Percentiles rank a stretch among this genome's conserved stretches.
Evolutionary conservation across 2,329 filamentous ascomycete species (phyloP).

Genomic region (Trichoderma gracile): DNA sequence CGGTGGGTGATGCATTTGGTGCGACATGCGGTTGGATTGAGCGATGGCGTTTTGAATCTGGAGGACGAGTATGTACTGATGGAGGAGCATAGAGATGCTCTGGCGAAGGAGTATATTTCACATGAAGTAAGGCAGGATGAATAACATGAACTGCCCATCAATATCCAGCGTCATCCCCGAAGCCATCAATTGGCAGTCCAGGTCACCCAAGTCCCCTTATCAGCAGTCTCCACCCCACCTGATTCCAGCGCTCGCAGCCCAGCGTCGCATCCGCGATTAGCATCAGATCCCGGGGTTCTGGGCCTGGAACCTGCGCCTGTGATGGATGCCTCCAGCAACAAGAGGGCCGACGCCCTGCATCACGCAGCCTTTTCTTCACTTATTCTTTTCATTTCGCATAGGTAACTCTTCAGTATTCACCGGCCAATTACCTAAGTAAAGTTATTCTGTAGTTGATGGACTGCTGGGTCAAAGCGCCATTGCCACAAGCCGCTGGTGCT

Average conservation of each 20-base stretch:
- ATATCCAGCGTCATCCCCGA: background rate
- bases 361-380: background rate
- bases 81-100: background rate
- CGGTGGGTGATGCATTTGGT: background rate
- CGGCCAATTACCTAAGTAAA: too few species aligned
- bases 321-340: background rate
- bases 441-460: too few species aligned
- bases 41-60: background rate
- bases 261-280: constrained; percentile 23
- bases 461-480: too few species aligned
- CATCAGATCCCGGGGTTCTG: constrained; percentile 11
- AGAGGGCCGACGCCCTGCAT: background rate
- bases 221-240: constrained; percentile 18
- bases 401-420: too few species aligned
- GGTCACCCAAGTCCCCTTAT: too few species aligned
- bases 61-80: background rate
- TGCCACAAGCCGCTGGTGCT: too few species aligned
- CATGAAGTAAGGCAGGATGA: background rate
- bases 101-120: too few species aligned
- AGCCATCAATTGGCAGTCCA: background rate
- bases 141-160: too few species aligned
- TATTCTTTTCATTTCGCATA: too few species aligned
- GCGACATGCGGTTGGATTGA: background rate
- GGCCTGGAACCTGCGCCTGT: background rate
- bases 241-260: constrained; percentile 13